phyloP scores from a whole-genome alignment of 2,329 filamentous ascomycete genomes.

The Cytospora piceicola region DNA sequence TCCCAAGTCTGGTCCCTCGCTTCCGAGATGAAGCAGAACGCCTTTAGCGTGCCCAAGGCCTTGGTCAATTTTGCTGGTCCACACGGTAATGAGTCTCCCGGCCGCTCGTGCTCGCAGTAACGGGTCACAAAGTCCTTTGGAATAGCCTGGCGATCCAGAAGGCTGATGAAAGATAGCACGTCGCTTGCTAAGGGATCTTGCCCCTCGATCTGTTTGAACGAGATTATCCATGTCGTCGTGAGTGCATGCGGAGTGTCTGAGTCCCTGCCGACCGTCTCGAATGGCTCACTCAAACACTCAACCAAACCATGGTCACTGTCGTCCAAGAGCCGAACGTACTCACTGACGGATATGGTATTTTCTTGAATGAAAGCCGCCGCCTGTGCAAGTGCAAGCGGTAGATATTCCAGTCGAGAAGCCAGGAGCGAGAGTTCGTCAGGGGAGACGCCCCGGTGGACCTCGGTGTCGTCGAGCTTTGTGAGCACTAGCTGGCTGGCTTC shows the following conservation, averaged over 20 bases:
- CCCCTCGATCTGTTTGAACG: slow-evolving; percentile 40
- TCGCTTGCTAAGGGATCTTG: slow-evolving; percentile 37
- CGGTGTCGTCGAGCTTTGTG: rapidly evolving
- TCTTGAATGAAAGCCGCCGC: slow-evolving; percentile 43
- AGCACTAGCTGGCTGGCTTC: background rate
- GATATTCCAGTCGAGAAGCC: slow-evolving; percentile 33
- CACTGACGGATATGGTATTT: slow-evolving; percentile 33
- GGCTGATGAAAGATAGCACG: slow-evolving; percentile 41
- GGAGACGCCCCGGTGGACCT: too few species aligned
- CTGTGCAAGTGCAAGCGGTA: slow-evolving; percentile 43
- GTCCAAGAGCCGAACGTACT: slow-evolving; percentile 39
- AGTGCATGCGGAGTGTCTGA: slow-evolving; percentile 36
- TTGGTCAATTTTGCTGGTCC: slow-evolving; percentile 24
- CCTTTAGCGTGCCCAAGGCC: slow-evolving; percentile 37
- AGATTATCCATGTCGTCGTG: slow-evolving; percentile 41
- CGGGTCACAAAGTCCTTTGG: slow-evolving; percentile 34
- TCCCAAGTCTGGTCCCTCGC: slow-evolving; percentile 31
- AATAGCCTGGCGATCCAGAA: slow-evolving; percentile 40
- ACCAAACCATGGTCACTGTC: slow-evolving; percentile 34
- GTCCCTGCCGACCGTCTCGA: slow-evolving; percentile 39
- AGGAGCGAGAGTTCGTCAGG: background rate
- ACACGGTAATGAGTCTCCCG: background rate
- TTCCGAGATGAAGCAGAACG: slow-evolving; percentile 38
- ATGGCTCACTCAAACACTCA: slow-evolving; percentile 38
- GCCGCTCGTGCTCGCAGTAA: background rate